Conservation (phyloP, 345 rosid species). For the Eucalyptus rudis region DNA sequence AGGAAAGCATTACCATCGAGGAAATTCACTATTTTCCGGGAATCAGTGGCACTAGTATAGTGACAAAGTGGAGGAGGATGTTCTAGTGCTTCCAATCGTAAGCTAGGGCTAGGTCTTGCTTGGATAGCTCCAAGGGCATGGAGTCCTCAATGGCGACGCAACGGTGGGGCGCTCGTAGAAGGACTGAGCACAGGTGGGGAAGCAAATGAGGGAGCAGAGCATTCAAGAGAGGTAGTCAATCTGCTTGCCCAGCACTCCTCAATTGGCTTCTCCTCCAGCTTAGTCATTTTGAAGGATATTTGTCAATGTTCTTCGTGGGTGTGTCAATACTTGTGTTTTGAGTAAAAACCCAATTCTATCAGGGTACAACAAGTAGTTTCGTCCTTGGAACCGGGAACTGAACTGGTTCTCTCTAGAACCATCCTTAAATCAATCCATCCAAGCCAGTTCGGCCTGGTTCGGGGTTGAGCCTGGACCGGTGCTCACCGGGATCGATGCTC, state of each 20-base stretch:
- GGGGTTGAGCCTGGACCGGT: background rate
- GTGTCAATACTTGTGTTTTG: background rate
- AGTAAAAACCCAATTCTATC: background rate
- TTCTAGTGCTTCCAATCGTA: background rate
- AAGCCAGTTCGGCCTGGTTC: background rate
- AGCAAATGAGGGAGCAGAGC: background rate
- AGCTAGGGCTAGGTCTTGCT: background rate
- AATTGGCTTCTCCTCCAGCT: background rate
- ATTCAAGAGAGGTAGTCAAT: background rate
- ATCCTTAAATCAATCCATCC: background rate
- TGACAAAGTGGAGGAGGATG: background rate
- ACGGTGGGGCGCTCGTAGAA: background rate
- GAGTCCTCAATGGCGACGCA: background rate
- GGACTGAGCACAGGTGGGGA: background rate
- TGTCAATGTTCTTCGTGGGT: background rate
- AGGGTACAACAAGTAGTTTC: background rate
- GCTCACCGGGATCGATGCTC: background rate
- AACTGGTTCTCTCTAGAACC: background rate
- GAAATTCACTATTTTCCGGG: background rate
- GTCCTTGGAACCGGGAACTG: background rate
- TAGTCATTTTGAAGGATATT: background rate
- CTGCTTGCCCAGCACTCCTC: background rate
- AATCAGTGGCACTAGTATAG: background rate
- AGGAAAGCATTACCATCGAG: background rate
- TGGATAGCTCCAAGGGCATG: background rate